Conservation (phyloP, 495 filamentous ascomycete genomes). For the Aspergillus cristatus region DNA sequence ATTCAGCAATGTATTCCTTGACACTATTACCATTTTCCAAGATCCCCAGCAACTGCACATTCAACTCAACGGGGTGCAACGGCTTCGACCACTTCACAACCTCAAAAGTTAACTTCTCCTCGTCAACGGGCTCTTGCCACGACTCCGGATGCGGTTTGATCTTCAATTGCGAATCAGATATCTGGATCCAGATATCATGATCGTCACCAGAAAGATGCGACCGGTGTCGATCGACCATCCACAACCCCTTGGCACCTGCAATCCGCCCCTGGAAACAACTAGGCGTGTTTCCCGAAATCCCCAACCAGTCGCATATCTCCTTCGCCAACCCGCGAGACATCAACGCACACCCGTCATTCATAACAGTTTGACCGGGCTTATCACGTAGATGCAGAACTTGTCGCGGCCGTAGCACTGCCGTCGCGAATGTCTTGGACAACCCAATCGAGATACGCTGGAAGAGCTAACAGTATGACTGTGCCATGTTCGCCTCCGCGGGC, state of each 20-base stretch:
- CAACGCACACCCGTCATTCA: conserved; percentile 76
- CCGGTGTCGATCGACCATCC: conserved; percentile 57
- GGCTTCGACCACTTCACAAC: conserved; percentile 54
- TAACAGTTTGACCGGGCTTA: conserved; percentile 34
- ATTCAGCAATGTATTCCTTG: conserved; percentile 44
- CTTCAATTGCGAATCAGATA: conserved; percentile 72
- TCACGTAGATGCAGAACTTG: conserved; percentile 32
- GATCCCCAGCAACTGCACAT: conserved; percentile 71
- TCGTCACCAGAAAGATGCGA: conserved; percentile 22
- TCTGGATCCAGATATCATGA: conserved; percentile 59
- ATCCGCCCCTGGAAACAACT: conserved; percentile 75
- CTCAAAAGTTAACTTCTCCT: conserved; percentile 61
- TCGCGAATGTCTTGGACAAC: conserved; percentile 38
- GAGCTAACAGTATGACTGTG: conserved; percentile 41
- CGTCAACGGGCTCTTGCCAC: conserved; percentile 23
- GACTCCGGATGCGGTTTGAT: conserved; percentile 54
- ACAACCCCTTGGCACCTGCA: conserved; percentile 80
- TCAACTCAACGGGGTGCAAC: conserved; percentile 55
- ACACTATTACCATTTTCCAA: conserved; percentile 57
- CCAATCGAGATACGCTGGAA: conserved; percentile 41
- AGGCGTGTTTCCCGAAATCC: conserved; percentile 50
- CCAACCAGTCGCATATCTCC: conserved; percentile 48
- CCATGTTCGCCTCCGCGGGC: conserved; percentile 24
- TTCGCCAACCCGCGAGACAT: conserved; percentile 58
- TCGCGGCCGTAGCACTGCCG: conserved; percentile 31